Base-by-base conservation (phyloP, 2,329 filamentous ascomycete genomes). In the Aspergillus sp. region DNA sequence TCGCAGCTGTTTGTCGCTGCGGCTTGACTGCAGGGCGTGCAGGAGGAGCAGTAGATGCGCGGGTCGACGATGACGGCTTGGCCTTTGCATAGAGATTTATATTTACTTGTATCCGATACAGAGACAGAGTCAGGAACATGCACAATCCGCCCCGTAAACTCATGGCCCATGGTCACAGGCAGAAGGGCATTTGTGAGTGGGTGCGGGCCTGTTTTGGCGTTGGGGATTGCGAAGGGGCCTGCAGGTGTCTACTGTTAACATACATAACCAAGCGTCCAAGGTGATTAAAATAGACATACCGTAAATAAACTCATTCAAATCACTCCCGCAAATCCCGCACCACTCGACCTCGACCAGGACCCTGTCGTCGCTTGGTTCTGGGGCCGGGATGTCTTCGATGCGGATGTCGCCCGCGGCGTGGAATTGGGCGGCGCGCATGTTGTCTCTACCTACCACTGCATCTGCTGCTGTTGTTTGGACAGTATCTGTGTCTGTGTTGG, bases 301-400 rank as follows among this genome's bases (percentile, higher is more conserved):
- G 4, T 31, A 33, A 4, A 53, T 39, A 39, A 57, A 62, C 25
- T 59, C 60, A 37, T 57, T 49, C 37, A 62, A n/a, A 46, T 62
- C 60, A 27, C 35, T 57, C 14, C 57, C 60, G 19, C 60, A 62
- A 17, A 62, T 59, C 11, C 60, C 60, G 17, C 60, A 62, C 60
- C 60, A 62, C 56, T 59, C 57, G n/a, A 59, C 54, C 5, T 53
- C 47, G 25, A 62, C 23, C 8, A 62, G 57, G 27, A 59, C 47
- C 39, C 53, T 52, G 39, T 57, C 52, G 3, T 44, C 31, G 19
- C n/a, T 31, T 27, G 54, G 37, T 2, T 21, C 6, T 2, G 60
- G 57, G 6, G 23, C 27, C 3, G 52, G 45, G 15, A 57, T 46
- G 11, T 59, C 44, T 17, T 62, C 57, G 23, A 62, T 37, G 14